Evolutionary conservation across 2,329 filamentous ascomycete genomes (phyloP), one percentile per base, ranked within the genome.

Genomic region (Gyromitra esculenta): DNA sequence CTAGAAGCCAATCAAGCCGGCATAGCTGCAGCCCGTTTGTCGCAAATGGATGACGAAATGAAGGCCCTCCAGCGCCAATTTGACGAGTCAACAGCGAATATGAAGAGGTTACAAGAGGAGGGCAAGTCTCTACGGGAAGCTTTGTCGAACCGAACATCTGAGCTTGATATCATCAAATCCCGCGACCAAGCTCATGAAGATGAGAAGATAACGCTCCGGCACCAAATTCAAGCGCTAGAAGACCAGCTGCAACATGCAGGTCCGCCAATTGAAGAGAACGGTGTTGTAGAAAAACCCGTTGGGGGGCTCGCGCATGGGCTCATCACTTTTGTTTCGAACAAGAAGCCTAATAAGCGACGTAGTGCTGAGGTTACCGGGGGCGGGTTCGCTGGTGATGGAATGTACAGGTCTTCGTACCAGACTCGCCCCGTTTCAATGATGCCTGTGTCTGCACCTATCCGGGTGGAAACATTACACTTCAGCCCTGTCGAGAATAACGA

Each of bases 391-490:
- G 90, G 90, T 76, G 91, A 93, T 81, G 92, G 95, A 59, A 86
- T 93, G 81, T 95, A 98, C 84, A 91, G 96, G 78, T 96, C 88
- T 76, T 91, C 93, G 8, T 99, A 96, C 87, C 97, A 96, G 85
- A 96, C 96, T 78, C 90, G 96, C 31, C 96, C 96, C 31, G 93
- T 97, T 43, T 99, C 96, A 4, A 97, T 99, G 95, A 95, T 95
- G 67, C 89, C 97, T 80, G 89, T 89, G 62, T 86, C 87, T 81
- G 86, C 89, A 66, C 88, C 86, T 71, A 83, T 86, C 41, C 89
- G 79, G 89, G 80, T 85, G 93, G 66, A 91, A 91, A 91, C 91
- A 70, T 90, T 91, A 50, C 91, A 91, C 2, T 96, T 96, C 82
- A 89, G 91, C 76, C 91, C 93, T 71, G 90, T 91, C 75, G 96